A percentile compares a stretch with the other conserved stretches of the same genome.
Evolutionary conservation across 2,329 filamentous ascomycete genomes (phyloP).

Genomic region (Aspergillus sp.): DNA sequence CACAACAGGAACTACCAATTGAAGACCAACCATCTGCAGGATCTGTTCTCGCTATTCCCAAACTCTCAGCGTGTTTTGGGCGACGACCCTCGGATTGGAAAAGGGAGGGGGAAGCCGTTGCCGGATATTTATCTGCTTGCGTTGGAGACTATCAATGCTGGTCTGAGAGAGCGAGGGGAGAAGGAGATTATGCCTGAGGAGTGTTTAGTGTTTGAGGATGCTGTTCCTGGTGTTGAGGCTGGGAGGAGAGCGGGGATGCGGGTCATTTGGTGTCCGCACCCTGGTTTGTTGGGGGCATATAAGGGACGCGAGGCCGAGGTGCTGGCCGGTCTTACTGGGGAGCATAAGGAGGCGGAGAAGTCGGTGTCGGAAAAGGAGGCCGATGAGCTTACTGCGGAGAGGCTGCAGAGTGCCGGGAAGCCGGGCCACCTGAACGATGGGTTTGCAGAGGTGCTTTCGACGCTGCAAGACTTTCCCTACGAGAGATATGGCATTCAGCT

Average conservation of each 20-base stretch:
- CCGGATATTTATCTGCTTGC: constrained; percentile 94
- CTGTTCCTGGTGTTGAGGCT: constrained; percentile 87
- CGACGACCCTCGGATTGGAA: constrained; percentile 75
- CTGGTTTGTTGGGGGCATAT: constrained; percentile 73
- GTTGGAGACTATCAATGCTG: constrained; percentile 77
- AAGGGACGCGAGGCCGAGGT: constrained; percentile 75
- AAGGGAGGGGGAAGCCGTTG: constrained; percentile 85
- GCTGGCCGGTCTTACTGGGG: constrained; percentile 75
- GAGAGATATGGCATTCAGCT: constrained; percentile 56
- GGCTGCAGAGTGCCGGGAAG: constrained; percentile 45
- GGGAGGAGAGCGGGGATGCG: constrained; percentile 91
- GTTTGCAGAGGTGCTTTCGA: constrained; percentile 54
- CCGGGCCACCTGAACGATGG: constrained; percentile 61
- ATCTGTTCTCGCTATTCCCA: constrained; percentile 62
- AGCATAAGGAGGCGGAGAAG: constrained; percentile 59
- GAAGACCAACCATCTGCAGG: constrained; percentile 63
- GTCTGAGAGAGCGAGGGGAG: constrained; percentile 57
- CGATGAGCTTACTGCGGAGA: constrained; percentile 36
- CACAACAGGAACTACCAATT: constrained; percentile 70
- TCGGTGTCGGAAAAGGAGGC: constrained; percentile 38
- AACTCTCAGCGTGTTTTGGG: constrained; percentile 73
- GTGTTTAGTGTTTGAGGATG: constrained; percentile 95
- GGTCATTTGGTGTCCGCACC: constrained; percentile 88
- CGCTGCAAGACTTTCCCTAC: constrained; percentile 61
- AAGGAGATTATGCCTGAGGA: constrained; percentile 73